These are phyloP conservation scores for Mycena chlorophos DNA, from an alignment of 768 basidiomycete species.

Conservation along the genomic window DNA sequence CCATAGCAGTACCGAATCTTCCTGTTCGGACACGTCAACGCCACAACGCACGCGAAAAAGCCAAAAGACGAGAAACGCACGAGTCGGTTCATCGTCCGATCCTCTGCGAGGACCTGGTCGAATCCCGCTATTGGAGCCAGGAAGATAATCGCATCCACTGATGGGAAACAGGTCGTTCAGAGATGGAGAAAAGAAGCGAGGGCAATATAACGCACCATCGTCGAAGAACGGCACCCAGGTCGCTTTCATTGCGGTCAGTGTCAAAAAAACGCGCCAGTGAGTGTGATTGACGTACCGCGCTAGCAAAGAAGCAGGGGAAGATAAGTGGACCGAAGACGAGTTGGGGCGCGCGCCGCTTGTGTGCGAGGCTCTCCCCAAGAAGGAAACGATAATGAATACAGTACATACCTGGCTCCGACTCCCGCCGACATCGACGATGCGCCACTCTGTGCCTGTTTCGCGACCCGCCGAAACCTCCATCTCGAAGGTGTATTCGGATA, in stretches of 20 bases:
- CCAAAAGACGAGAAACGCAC: constrained; percentile 31
- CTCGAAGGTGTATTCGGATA: constrained; percentile 79
- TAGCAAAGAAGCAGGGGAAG: constrained; percentile 3
- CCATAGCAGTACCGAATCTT: constrained; percentile 90
- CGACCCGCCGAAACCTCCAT: constrained; percentile 61
- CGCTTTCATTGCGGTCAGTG: constrained; percentile 35
- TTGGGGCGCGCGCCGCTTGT: no score
- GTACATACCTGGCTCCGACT: constrained; percentile 66
- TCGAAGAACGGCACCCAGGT: constrained; percentile 76
- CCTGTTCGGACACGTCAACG: constrained; percentile 37
- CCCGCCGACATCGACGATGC: constrained; percentile 78
- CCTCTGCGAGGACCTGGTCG: constrained; percentile 69
- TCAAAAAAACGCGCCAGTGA: not conserved
- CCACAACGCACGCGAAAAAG: constrained; percentile 2
- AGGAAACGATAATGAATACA: no score
- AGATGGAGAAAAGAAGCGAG: not conserved
- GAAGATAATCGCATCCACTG: constrained; percentile 75
- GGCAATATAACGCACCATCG: constrained; percentile 39
- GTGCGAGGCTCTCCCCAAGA: no score
- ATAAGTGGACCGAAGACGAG: constrained; percentile 14
- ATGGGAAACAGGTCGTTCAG: not conserved
- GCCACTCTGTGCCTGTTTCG: constrained; percentile 66
- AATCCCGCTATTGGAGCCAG: constrained; percentile 75
- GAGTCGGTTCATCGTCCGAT: constrained; percentile 59
- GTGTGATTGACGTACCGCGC: constrained; percentile 8